Conservation (phyloP, 345 rosid genomes). For the Euphorbia lathyris region DNA sequence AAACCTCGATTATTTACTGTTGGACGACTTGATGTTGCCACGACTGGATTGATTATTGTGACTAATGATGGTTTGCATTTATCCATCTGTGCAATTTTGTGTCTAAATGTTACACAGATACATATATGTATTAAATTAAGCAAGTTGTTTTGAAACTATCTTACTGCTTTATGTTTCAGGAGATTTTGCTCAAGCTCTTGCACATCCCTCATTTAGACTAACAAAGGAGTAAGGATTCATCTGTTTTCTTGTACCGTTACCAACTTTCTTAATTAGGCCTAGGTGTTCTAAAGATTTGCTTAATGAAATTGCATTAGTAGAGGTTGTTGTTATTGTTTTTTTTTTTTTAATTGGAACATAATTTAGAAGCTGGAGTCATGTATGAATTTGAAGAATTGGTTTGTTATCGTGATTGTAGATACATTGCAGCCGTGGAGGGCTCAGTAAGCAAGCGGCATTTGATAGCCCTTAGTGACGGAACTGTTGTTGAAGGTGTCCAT, state of each 20-base stretch:
- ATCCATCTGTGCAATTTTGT: background rate
- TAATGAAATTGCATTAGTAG: background rate
- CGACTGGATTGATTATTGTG: conserved; percentile 75
- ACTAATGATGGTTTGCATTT: conserved; percentile 73
- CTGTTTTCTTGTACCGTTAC: background rate
- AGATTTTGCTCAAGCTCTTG: conserved; percentile 77
- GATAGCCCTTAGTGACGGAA: conserved; percentile 65
- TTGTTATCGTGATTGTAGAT: conserved; percentile 41
- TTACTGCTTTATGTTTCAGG: conserved; percentile 40
- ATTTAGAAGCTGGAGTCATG: background rate
- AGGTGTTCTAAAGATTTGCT: background rate
- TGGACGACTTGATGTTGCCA: conserved; percentile 97
- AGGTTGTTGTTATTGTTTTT: too few species aligned
- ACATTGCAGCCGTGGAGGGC: conserved; percentile 73
- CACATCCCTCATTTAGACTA: conserved; percentile 88
- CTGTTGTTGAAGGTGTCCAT: conserved; percentile 66
- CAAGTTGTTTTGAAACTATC: conserved; percentile 12
- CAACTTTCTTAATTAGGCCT: background rate
- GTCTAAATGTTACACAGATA: background rate
- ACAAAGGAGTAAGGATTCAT: conserved; percentile 66
- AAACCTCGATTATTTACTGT: conserved; percentile 90
- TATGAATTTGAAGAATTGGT: background rate
- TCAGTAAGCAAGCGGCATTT: conserved; percentile 63
- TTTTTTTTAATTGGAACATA: background rate
- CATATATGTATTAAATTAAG: background rate